phyloP scores from a whole-genome alignment of 1,139 yeast genomes.

The Geotrichum carabidarum region DNA sequence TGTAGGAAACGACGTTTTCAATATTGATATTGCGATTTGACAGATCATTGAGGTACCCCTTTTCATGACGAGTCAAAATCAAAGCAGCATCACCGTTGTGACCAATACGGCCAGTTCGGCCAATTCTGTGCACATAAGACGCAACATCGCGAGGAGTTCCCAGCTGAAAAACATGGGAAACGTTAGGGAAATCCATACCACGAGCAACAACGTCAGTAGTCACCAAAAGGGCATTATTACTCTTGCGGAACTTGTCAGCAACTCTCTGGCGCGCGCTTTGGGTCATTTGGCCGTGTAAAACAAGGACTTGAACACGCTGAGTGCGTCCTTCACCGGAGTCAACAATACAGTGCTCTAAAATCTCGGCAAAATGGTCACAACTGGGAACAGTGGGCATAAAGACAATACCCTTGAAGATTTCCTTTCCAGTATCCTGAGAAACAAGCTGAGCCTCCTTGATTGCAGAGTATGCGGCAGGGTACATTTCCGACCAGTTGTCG shows the following conservation, averaged over 20 bases:
- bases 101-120: conserved; percentile 96
- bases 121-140: conserved; percentile 86
- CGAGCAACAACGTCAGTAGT: conserved; percentile 95
- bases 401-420: conserved; percentile 66
- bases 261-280: conserved; percentile 60
- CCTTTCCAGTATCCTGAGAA: conserved; percentile 24
- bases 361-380: conserved; percentile 52
- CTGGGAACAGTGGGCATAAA: conserved; percentile 75
- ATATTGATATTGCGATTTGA: conserved; percentile 25
- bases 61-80: conserved; percentile 30
- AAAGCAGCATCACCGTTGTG: conserved; percentile 51
- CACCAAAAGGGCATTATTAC: conserved; percentile 54
- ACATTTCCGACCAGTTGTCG: conserved; percentile 39
- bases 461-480: conserved; percentile 34
- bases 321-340: conserved; percentile 7
- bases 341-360: conserved; percentile 29
- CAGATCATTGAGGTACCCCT: conserved; percentile 26
- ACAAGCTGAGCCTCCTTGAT: conserved; percentile 25
- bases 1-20: conserved; percentile 17
- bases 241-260: conserved; percentile 51
- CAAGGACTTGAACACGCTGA: conserved; percentile 22
- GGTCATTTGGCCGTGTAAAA: conserved; percentile 66
- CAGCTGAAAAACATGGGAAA: conserved; percentile 73
- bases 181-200: conserved; percentile 90
- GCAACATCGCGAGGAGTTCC: conserved; percentile 70